Percentiles rank a stretch among this genome's conserved stretches.
Conservation (phyloP, 176 grass and related monocot genomes). For the Echinochloa phyllopogon region DNA sequence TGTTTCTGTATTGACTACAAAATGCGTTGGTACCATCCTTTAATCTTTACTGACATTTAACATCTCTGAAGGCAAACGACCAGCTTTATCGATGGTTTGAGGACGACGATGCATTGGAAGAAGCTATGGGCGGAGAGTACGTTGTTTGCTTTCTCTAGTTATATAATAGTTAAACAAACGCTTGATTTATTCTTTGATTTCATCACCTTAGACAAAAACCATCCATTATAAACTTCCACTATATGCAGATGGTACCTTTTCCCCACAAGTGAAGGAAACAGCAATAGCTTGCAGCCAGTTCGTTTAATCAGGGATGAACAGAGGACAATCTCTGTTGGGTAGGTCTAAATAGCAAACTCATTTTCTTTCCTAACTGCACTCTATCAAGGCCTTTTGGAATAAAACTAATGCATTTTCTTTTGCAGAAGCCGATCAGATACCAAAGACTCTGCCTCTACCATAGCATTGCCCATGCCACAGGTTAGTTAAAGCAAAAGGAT, state of each 20-base stretch:
- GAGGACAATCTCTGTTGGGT: slow-evolving; percentile 71
- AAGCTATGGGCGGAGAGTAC: slow-evolving; percentile 94
- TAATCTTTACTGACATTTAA: slow-evolving; percentile 48
- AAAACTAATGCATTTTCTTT: slow-evolving; percentile 33
- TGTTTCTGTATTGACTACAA: not conserved
- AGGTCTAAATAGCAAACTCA: slow-evolving; percentile 36
- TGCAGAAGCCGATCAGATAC: slow-evolving; percentile 59
- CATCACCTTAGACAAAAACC: not conserved
- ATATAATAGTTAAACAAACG: not conserved
- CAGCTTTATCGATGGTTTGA: slow-evolving; percentile 90
- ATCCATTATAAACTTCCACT: slow-evolving; percentile 31
- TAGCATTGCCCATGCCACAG: slow-evolving; percentile 67
- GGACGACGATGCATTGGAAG: slow-evolving; percentile 92
- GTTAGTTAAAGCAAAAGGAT: slow-evolving; percentile 45
- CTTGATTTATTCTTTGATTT: slow-evolving; percentile 16
- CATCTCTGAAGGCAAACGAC: slow-evolving; percentile 73
- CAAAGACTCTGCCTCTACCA: slow-evolving; percentile 45
- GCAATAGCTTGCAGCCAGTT: slow-evolving; percentile 55
- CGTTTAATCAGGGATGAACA: slow-evolving; percentile 79
- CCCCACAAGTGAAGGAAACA: slow-evolving; percentile 46
- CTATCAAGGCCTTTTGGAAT: not conserved
- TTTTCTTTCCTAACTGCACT: slow-evolving; percentile 23
- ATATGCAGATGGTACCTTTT: slow-evolving; percentile 85
- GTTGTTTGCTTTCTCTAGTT: slow-evolving; percentile 41
- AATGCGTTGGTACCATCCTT: not conserved